Evolutionary conservation across 2,329 filamentous ascomycete species (phyloP).

Genomic region (Elsinoe fawcettii): DNA sequence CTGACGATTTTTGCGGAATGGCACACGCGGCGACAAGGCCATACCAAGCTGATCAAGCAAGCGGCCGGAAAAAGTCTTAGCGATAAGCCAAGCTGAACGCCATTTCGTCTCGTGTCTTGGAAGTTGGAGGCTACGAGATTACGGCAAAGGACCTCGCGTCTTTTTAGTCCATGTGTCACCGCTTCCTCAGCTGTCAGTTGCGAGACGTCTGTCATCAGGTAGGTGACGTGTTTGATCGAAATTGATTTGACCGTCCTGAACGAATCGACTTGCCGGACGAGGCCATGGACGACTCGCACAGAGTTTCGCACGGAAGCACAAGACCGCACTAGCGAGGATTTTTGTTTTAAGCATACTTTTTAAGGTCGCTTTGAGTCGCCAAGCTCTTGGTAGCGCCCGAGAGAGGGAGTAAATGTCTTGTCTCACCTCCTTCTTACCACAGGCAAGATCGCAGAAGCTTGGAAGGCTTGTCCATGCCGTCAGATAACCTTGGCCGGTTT

Average conservation of each 20-base stretch:
- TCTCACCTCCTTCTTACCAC: background rate
- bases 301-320: slow-evolving; percentile 6
- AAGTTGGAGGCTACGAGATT: background rate
- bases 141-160: background rate
- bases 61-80: background rate
- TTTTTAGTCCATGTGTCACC: too few species aligned
- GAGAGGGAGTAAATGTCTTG: background rate
- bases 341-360: background rate
- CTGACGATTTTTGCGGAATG: background rate
- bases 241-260: background rate
- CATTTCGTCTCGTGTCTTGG: background rate
- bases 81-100: background rate
- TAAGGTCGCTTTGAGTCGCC: background rate
- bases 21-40: slow-evolving; percentile 7
- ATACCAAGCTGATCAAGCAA: slow-evolving; percentile 1
- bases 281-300: background rate
- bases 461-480: background rate
- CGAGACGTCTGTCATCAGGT: background rate
- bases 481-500: background rate
- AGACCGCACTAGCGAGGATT: background rate
- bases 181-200: too few species aligned
- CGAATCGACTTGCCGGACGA: background rate
- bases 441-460: background rate
- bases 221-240: background rate
- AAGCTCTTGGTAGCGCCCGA: background rate